Evolutionary conservation across 306 rosid species (phyloP).

Genomic region (Mucuna pruriens): DNA sequence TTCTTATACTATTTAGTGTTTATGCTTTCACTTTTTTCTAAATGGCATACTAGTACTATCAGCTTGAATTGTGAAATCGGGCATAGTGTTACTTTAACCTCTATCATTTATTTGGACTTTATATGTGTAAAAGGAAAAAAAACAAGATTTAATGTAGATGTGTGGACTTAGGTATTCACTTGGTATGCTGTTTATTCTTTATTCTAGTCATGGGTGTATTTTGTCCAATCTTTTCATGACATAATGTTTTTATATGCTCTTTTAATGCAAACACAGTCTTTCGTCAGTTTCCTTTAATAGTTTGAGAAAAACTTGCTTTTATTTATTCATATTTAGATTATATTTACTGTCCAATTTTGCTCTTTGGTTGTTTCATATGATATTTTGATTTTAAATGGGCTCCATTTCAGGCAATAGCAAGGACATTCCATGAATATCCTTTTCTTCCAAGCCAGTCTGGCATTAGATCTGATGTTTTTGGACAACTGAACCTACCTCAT

Average conservation of each 20-base stretch:
- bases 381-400: slow-evolving; percentile 44
- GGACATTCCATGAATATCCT: slow-evolving; percentile 73
- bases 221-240: background rate
- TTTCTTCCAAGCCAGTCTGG: slow-evolving; percentile 71
- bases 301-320: background rate
- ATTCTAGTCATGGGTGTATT: slow-evolving; percentile 3
- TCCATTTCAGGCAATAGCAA: slow-evolving; percentile 69
- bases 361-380: slow-evolving; percentile 37
- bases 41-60: background rate
- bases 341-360: background rate
- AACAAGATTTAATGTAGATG: background rate
- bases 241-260: background rate
- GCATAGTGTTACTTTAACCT: slow-evolving; percentile 3
- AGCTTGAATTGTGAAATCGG: slow-evolving; percentile 20
- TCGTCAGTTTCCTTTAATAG: background rate
- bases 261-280: background rate
- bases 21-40: background rate
- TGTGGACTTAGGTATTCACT: slow-evolving; percentile 14
- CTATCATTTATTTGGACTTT: slow-evolving; percentile 20
- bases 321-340: background rate
- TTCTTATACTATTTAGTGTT: background rate
- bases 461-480: slow-evolving; percentile 69
- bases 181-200: slow-evolving; percentile 16
- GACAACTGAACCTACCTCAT: slow-evolving; percentile 71
- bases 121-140: slow-evolving; percentile 14